A percentile compares a stretch with the other conserved stretches of the same genome.
These are phyloP conservation scores for Podospora pseudopauciseta DNA, from an alignment of 495 filamentous ascomycete genomes.

Conservation along the genomic window DNA sequence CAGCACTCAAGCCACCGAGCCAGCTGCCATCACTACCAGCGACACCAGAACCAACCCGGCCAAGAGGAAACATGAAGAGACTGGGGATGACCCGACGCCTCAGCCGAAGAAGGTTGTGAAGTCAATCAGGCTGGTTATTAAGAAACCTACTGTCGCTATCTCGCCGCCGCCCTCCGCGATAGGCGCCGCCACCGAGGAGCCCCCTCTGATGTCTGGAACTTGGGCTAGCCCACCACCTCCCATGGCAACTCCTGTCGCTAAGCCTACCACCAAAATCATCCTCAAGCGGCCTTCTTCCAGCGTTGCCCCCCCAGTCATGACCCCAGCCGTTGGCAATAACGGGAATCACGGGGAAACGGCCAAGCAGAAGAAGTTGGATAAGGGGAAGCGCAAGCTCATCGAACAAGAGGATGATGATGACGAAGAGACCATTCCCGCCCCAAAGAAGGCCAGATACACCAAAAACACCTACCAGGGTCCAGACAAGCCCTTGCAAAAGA, in stretches of 20 bases:
- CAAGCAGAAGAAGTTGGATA: neutral
- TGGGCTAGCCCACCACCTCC: neutral
- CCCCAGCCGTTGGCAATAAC: neutral
- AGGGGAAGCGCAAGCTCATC: neutral
- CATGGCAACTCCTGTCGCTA: neutral
- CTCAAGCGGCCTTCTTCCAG: neutral
- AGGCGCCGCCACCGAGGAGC: neutral
- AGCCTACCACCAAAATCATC: neutral
- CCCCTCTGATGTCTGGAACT: neutral
- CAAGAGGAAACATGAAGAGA: neutral
- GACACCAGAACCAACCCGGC: neutral
- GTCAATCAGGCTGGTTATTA: neutral
- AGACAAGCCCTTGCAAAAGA: conserved; percentile 7
- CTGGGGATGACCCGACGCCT: neutral
- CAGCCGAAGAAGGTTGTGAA: neutral
- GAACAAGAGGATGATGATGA: neutral
- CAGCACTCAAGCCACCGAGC: neutral
- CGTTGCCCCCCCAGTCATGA: neutral
- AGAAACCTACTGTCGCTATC: neutral
- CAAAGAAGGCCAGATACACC: conserved; percentile 6
- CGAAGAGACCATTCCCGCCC: neutral
- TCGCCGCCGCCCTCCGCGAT: neutral
- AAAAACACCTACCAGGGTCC: neutral
- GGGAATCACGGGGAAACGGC: neutral
- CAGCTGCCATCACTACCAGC: neutral